Conservation (phyloP, 2,329 filamentous ascomycete genomes). For the Colletotrichum magnum region DNA sequence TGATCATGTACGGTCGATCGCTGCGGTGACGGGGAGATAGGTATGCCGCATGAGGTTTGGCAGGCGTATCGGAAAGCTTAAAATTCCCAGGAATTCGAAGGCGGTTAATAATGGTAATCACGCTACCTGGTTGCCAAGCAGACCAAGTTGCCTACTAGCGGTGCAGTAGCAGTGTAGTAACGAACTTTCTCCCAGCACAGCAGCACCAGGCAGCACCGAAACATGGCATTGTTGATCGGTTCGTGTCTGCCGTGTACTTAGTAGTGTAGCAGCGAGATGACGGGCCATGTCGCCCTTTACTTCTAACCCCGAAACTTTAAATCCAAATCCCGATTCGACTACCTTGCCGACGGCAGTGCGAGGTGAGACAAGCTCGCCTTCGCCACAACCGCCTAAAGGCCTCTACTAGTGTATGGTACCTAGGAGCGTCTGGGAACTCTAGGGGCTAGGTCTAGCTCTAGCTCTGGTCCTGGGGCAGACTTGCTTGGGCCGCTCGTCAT, state of each 20-base stretch:
- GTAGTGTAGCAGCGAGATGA: background rate
- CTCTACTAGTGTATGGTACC: too few relatives aligned
- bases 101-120: conserved; percentile 19
- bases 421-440: too few relatives aligned
- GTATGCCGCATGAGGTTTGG: conserved; percentile 14
- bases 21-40: background rate
- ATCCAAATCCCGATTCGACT: conserved; percentile 28
- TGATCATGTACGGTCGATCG: conserved; percentile 17
- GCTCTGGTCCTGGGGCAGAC: background rate
- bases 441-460: too few relatives aligned
- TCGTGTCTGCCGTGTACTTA: background rate
- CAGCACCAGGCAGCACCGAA: conserved; percentile 6
- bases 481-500: conserved; percentile 5
- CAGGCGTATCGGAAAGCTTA: conserved; percentile 27
- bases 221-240: conserved; percentile 19
- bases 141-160: too few relatives aligned
- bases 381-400: conserved; percentile 15
- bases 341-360: conserved; percentile 11
- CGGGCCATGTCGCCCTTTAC: conserved; percentile 19
- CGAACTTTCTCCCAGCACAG: background rate
- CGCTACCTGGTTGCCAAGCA: too few relatives aligned
- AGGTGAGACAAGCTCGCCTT: conserved; percentile 25
- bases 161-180: too few relatives aligned
- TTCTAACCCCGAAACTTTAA: conserved; percentile 33
- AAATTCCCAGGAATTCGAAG: background rate